Conservation (phyloP, 371 early-diverging fungal species). For the Antonospora locustae region DNA sequence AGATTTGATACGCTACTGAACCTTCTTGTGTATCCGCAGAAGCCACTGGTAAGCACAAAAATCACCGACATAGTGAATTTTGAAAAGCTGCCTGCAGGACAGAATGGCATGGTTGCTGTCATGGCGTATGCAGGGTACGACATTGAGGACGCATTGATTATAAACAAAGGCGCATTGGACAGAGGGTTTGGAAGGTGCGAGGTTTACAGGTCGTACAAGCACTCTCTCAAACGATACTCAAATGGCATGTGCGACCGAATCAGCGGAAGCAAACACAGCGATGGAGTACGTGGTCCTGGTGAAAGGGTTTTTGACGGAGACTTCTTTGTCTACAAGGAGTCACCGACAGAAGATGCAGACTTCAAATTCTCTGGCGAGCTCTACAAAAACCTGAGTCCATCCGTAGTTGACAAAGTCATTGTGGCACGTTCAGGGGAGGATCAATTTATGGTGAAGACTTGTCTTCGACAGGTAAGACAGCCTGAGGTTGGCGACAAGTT, state of each 20-base stretch:
- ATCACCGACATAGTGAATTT: conserved; percentile 89
- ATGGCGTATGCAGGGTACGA: conserved; percentile 98
- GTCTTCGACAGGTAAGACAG: conserved; percentile 79
- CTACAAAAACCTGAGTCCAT: conserved; percentile 39
- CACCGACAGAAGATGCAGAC: conserved; percentile 57
- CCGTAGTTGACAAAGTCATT: conserved; percentile 60
- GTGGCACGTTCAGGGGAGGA: conserved; percentile 79
- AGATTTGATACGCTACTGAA: conserved; percentile 88
- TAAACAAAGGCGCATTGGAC: conserved; percentile 88
- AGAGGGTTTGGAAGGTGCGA: conserved; percentile 93
- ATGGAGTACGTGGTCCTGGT: conserved; percentile 76
- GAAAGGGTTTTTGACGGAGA: conserved; percentile 63
- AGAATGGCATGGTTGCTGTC: conserved; percentile 95
- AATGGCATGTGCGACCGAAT: conserved; percentile 74
- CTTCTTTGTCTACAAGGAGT: conserved; percentile 67
- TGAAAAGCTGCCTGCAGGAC: conserved; percentile 91
- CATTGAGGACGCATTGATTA: conserved; percentile 95
- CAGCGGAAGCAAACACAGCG: conserved; percentile 57
- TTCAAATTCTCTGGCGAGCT: conserved; percentile 60
- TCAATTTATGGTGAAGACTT: conserved; percentile 77
- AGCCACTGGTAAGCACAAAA: conserved; percentile 90
- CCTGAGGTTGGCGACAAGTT: conserved; percentile 99
- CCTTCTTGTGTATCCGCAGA: conserved; percentile 84
- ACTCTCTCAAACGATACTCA: conserved; percentile 65
- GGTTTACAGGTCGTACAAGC: conserved; percentile 68